Percentiles rank a stretch among this genome's conserved stretches.
These are phyloP conservation scores for Salvia rosmarinus DNA, from an alignment of 257 asterid genomes.

Conservation along the genomic window DNA sequence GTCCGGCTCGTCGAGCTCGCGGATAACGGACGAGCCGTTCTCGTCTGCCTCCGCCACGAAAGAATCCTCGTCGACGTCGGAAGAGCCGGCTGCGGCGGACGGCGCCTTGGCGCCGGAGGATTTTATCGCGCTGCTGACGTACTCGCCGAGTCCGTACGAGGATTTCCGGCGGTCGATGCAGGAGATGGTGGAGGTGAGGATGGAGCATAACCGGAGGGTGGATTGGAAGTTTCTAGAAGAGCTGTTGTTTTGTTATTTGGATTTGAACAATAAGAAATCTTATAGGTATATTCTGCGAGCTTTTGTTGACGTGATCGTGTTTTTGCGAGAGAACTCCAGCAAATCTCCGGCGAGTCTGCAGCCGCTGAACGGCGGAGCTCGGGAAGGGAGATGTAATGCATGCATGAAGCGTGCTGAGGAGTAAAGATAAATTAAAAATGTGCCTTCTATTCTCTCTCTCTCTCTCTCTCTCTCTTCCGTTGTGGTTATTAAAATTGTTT, in stretches of 20 bases:
- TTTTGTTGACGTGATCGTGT: constrained; percentile 62
- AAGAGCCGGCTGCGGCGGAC: background rate
- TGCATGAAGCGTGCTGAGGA: constrained; percentile 23
- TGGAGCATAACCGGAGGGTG: constrained; percentile 57
- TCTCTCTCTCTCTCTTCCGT: background rate
- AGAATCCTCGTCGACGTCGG: constrained; percentile 24
- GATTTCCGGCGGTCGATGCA: constrained; percentile 63
- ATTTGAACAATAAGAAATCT: constrained; percentile 66
- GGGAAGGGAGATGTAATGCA: constrained; percentile 19
- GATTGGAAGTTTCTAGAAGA: constrained; percentile 85
- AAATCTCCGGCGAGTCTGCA: constrained; percentile 36
- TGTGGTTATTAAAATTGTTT: background rate
- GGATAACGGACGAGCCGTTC: constrained; percentile 36
- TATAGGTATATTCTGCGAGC: constrained; percentile 62
- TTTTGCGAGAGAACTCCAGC: constrained; percentile 47
- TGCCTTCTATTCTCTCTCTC: background rate
- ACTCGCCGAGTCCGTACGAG: constrained; percentile 51
- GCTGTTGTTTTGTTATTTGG: constrained; percentile 68
- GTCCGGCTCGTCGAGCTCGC: constrained; percentile 45
- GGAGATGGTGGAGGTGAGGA: constrained; percentile 59
- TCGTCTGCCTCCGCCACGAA: constrained; percentile 30
- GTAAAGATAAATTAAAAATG: background rate
- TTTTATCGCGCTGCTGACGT: constrained; percentile 52
- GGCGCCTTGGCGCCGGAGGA: constrained; percentile 39
- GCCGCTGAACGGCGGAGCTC: constrained; percentile 25